A percentile compares a stretch with the other conserved stretches of the same genome.
Evolutionary conservation across 2,329 filamentous ascomycete species (phyloP).

Genomic region (Colletotrichum echinochloae): DNA sequence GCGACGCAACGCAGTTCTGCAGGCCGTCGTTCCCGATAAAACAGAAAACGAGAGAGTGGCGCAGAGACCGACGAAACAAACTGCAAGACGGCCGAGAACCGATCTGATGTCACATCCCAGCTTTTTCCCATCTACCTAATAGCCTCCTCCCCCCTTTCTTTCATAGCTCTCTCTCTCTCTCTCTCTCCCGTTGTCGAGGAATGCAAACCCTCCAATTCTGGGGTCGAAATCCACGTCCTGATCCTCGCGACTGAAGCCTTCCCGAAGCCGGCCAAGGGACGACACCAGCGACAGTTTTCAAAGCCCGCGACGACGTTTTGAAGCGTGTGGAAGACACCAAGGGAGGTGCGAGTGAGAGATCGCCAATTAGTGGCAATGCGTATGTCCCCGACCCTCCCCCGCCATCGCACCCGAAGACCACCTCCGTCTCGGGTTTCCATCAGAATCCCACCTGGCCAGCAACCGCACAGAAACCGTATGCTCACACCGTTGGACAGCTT

Average conservation of each 20-base stretch:
- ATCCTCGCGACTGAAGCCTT: not conserved
- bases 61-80: not conserved
- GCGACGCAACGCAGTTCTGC: not conserved
- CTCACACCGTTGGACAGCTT: slow-evolving; percentile 25
- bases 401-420: not conserved
- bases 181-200: slow-evolving; percentile 2
- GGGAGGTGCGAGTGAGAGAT: not conserved
- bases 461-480: not conserved
- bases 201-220: not conserved
- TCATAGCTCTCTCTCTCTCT: no score
- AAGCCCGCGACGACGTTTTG: not conserved
- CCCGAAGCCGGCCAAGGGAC: not conserved
- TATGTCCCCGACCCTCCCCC: not conserved
- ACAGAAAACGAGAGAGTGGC: not conserved
- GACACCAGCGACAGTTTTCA: not conserved
- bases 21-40: not conserved
- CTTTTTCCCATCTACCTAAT: not conserved
- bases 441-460: not conserved
- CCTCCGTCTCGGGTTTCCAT: not conserved
- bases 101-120: not conserved
- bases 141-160: no score
- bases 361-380: not conserved
- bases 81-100: not conserved
- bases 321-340: not conserved
- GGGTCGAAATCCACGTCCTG: not conserved